Evolutionary conservation across 2,329 filamentous ascomycete genomes (phyloP), one percentile per base, ranked within the genome.

Genomic region (Ilyonectria mors-panacis): DNA sequence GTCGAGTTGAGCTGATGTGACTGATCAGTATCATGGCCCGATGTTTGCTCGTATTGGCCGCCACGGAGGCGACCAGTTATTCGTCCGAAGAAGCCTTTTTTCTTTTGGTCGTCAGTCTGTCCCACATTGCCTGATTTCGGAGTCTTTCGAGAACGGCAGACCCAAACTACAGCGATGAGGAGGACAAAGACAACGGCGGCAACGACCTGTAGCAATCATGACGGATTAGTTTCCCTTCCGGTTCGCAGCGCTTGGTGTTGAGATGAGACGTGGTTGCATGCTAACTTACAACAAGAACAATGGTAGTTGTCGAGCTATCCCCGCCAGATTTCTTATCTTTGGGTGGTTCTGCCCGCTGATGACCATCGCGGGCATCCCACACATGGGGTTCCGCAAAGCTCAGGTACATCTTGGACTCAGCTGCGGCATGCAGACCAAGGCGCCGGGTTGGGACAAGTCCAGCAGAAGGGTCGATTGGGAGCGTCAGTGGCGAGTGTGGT

Each of bases 11-110:
- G 76, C 50, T 69, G 73, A 55, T 77, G 78, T 10, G 76, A 73
- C 50, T 69, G 70, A 23, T 67, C 73, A n/a, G 71, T 72, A 51
- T 80, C 78, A 44, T 78, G 75, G 17, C 70, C 73, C 26, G 75
- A 66, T 35, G 80, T 76, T 58, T 77, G 79, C 47, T 80, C 67
- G 64, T 82, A 82, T 57, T 66, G 64, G 47, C 64, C 66, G 9
- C 66, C 64, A 6, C 71, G 47, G 33, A 58, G 53, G 50, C 65
- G 60, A 17, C 63, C 66, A 15, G 66, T 68, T 35, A 75, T 67
- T 33, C 74, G 65, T 13, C 56, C 66, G 37, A 76, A 64, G 47
- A 76, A 67, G 2, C 74, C 65, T 8, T 63, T 63, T 54, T 72
- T 73, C 65, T 75, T 67, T 66, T 63, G 37, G 23, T 58, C 37